These are phyloP conservation scores for Rhododendron simsii DNA, from an alignment of 148 eudicot genomes.

Conservation along the genomic window DNA sequence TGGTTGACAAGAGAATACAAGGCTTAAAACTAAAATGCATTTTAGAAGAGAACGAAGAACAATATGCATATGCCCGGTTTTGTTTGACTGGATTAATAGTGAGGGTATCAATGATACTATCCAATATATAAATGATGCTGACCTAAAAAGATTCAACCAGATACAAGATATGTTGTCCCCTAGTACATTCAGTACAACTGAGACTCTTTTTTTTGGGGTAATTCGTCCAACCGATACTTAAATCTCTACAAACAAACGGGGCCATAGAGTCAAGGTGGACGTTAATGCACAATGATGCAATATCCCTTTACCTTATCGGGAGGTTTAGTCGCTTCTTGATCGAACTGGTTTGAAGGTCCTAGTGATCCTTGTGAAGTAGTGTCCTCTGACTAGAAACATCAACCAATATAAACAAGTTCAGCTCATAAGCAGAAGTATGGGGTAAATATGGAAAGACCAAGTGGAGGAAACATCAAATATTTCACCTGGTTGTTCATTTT, in stretches of 20 bases:
- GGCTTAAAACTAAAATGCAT: not conserved
- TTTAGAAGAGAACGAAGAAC: not conserved
- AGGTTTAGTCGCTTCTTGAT: slow-evolving; percentile 67
- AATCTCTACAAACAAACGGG: not conserved
- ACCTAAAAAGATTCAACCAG: not conserved
- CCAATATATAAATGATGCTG: not conserved
- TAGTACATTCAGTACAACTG: not conserved
- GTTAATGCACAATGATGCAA: not conserved
- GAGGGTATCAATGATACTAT: not conserved
- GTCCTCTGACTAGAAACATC: slow-evolving; percentile 60
- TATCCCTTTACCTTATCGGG: slow-evolving; percentile 49
- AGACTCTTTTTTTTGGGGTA: not conserved
- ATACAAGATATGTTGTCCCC: not conserved
- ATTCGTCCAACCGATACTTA: not conserved
- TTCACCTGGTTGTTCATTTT: slow-evolving; percentile 62
- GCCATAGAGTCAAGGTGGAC: not conserved
- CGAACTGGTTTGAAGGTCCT: slow-evolving; percentile 40
- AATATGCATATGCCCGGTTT: not conserved
- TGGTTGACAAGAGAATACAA: not conserved
- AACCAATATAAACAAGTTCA: not conserved
- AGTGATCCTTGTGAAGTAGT: slow-evolving; percentile 58
- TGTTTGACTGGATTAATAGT: not conserved
- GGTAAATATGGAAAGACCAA: not conserved
- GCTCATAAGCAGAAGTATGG: not conserved
- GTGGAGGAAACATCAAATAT: not conserved